These are phyloP conservation scores for Penicillium pancosmium DNA, from an alignment of 495 filamentous ascomycete species.

Conservation along the genomic window DNA sequence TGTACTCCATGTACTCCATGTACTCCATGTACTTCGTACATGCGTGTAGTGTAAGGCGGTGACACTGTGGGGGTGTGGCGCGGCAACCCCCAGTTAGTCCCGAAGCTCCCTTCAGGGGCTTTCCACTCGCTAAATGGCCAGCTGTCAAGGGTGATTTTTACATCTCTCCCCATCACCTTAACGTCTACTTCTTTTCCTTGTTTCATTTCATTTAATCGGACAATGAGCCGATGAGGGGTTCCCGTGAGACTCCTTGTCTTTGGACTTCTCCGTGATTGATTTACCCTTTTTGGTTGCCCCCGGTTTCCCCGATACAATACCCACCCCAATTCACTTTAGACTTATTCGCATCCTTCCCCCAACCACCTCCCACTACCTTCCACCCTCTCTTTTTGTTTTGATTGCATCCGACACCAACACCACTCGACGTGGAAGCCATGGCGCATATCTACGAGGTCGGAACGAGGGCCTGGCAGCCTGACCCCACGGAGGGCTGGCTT, in stretches of 20 bases:
- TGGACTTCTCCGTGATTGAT: conserved; percentile 29
- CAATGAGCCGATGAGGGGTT: conserved; percentile 36
- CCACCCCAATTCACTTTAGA: conserved; percentile 1
- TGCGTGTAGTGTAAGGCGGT: conserved; percentile 24
- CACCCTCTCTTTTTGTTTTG: not conserved
- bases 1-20: too few relatives aligned
- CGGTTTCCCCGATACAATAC: not conserved
- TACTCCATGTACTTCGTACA: too few relatives aligned
- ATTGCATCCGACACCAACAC: not conserved
- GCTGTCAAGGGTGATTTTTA: conserved; percentile 33
- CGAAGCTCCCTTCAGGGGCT: conserved; percentile 46
- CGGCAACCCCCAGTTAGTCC: conserved; percentile 35
- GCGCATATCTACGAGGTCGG: conserved; percentile 97
- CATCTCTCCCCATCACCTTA: not conserved
- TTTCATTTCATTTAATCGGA: conserved; percentile 17
- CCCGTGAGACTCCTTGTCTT: conserved; percentile 33
- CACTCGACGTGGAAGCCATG: conserved; percentile 53
- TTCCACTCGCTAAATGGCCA: conserved; percentile 41
- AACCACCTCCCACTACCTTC: conserved; percentile 1
- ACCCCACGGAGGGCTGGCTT: conserved; percentile 93
- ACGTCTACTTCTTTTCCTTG: conserved; percentile 9
- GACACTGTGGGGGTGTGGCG: conserved; percentile 43
- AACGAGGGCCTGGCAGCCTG: conserved; percentile 97
- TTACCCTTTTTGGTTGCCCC: conserved; percentile 7
- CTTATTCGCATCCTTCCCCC: conserved; percentile 10